Percentiles rank a stretch among this genome's conserved stretches.
phyloP scores from a whole-genome alignment of 805 yeast genomes.

The Brettanomyces custersianus region DNA sequence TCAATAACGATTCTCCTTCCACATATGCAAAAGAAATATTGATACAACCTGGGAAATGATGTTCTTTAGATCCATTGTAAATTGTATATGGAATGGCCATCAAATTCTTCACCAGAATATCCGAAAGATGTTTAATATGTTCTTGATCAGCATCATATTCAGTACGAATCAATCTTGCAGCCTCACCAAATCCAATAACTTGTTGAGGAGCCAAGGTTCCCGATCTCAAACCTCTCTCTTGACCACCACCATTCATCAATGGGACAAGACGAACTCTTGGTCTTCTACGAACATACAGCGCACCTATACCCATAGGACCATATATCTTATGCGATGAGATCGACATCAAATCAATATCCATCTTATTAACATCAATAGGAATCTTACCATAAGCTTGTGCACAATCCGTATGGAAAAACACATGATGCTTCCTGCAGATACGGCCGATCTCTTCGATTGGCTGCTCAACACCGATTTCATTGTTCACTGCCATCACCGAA shows the following conservation, averaged over 20 bases:
- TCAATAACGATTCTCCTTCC: constrained; percentile 93
- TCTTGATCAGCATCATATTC: constrained; percentile 68
- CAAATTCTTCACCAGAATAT: constrained; percentile 63
- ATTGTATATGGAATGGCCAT: constrained; percentile 81
- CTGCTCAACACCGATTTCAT: constrained; percentile 96
- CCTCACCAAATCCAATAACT: constrained; percentile 95
- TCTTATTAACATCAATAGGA: constrained; percentile 83
- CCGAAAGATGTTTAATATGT: constrained; percentile 64
- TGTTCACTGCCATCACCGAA: constrained; percentile 94
- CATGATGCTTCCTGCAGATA: constrained; percentile 77
- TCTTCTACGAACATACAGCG: constrained; percentile 89
- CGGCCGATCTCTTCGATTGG: constrained; percentile 90
- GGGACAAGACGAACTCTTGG: constrained; percentile 98
- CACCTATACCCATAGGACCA: constrained; percentile 98
- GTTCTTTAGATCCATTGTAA: constrained; percentile 72
- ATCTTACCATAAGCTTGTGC: constrained; percentile 97
- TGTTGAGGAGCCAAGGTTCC: constrained; percentile 97
- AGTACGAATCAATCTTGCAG: constrained; percentile 70
- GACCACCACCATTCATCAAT: constrained; percentile 95
- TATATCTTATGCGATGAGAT: constrained; percentile 94
- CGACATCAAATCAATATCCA: constrained; percentile 88
- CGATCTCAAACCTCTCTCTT: constrained; percentile 94
- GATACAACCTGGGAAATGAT: constrained; percentile 88
- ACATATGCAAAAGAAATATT: constrained; percentile 94
- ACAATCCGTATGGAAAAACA: constrained; percentile 94